Percentiles rank a stretch among this genome's conserved stretches.
phyloP scores from a whole-genome alignment of 202 grass and related monocot genomes.

The Eragrostis tef region DNA sequence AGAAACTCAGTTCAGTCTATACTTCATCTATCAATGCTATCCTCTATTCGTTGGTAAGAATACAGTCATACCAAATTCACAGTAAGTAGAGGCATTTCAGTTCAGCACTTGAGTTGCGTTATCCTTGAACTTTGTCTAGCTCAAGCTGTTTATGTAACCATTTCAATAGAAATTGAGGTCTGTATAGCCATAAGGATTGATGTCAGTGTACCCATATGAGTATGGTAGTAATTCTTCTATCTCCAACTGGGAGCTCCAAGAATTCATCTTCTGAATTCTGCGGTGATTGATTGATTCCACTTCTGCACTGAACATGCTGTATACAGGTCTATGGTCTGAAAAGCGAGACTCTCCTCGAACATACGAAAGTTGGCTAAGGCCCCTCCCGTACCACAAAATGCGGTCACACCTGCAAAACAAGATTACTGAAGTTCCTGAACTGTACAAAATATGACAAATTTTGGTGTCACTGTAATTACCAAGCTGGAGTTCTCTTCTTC shows the following conservation, averaged over 20 bases:
- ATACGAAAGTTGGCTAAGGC: conserved; percentile 76
- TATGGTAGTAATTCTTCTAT: conserved; percentile 85
- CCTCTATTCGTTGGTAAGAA: conserved; percentile 13
- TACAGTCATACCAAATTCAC: not conserved
- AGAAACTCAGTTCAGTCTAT: not conserved
- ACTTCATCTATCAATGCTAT: not conserved
- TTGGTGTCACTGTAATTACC: conserved; percentile 46
- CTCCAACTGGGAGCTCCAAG: conserved; percentile 69
- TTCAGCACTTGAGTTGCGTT: conserved; percentile 1
- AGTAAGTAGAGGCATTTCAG: conserved; percentile 13
- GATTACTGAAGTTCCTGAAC: conserved; percentile 7
- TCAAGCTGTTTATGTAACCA: not conserved
- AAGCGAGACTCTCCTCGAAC: conserved; percentile 81
- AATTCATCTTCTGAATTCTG: conserved; percentile 81
- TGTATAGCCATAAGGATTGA: conserved; percentile 61
- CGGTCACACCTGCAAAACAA: conserved; percentile 66
- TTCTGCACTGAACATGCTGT: conserved; percentile 76
- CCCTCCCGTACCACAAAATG: conserved; percentile 82
- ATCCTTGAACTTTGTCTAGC: not conserved
- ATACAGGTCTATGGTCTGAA: conserved; percentile 83
- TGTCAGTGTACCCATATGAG: conserved; percentile 65
- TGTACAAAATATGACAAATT: conserved; percentile 21
- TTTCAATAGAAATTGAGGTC: conserved; percentile 82
- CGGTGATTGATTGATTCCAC: conserved; percentile 87
- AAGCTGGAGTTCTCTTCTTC: conserved; percentile 90